Evolutionary conservation across 805 yeast species (phyloP), one percentile per base, ranked within the genome.

Genomic region (Metschnikowia rubicola): DNA sequence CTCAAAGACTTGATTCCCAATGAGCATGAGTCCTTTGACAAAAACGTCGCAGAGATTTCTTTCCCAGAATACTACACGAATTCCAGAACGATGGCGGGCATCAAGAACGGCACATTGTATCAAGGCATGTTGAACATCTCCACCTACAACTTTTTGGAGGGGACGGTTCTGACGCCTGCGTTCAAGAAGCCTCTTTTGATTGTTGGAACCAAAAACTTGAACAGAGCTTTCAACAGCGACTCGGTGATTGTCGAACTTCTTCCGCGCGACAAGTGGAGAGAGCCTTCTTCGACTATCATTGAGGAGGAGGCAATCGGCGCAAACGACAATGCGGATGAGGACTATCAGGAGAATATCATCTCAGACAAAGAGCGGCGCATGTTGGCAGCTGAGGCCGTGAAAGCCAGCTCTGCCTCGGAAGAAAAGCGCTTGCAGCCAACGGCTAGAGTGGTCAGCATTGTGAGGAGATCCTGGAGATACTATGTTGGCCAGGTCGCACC

Each of bases 401-500:
- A 56, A 41, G 85, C 84, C 2, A 86, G 83, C 32, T 57, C 67
- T 2, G 55, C 59, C 9, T 66, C 74, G 30, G 65, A 62, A 10
- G 74, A 69, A 3, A 64, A 63, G 41, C 78, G 78, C 53, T 64
- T 84, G 19, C 90, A 86, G 61, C 99, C 98, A n/a, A 92, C 99
- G 0, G 98, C 96, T 2, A 80, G 81, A 55, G 86, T 94, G 32
- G 97, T 94, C 10, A 95, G 96, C 29, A 78, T 94, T 26, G 72
- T 83, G 36, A 85, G 88, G 68, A 79, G 99, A 67, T 88, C 92
- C 51, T 94, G 99, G 99, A 80, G 99, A 64, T 83, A 84, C 55
- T 94, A 91, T 61, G 99, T 94, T 34, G 99, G 99, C 11, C 97
- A 91, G 65, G 76, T 94, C 52, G 84, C 92, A 2, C 85, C 89